Evolutionary conservation across 768 basidiomycete species (phyloP).

Genomic region (Trametes elegans): DNA sequence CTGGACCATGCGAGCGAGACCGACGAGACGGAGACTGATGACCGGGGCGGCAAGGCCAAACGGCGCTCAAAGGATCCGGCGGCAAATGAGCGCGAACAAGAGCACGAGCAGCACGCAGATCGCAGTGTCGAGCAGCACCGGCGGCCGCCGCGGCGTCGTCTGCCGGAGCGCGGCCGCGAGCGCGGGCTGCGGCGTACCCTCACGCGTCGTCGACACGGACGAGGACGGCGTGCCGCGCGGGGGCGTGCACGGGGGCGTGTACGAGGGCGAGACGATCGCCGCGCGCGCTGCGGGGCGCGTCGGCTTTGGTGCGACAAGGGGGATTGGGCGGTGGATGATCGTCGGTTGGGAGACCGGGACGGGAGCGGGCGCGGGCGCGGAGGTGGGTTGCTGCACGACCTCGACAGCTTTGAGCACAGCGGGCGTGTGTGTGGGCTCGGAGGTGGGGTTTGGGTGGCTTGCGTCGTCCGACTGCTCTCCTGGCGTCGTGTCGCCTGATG

Average conservation of each 20-base stretch:
- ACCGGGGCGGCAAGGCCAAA: too few species aligned
- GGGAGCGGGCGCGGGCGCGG: not conserved
- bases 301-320: conserved; percentile 25
- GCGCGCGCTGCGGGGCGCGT: conserved; percentile 23
- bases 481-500: not conserved
- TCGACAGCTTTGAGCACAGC: not conserved
- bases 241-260: conserved; percentile 15
- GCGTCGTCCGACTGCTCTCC: not conserved
- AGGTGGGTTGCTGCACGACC: too few species aligned
- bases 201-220: conserved; percentile 6
- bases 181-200: conserved; percentile 16
- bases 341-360: not conserved
- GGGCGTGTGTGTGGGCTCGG: conserved; percentile 4
- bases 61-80: conserved; percentile 44
- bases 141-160: conserved; percentile 38
- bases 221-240: not conserved
- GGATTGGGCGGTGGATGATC: conserved; percentile 15
- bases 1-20: not conserved
- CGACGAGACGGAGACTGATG: not conserved
- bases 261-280: conserved; percentile 18
- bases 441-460: not conserved
- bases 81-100: conserved; percentile 64
- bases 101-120: conserved; percentile 72
- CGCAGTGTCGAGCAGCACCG: conserved; percentile 67
- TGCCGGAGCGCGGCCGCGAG: conserved; percentile 15